Percentiles rank a stretch among this genome's conserved stretches.
These are phyloP conservation scores for Pythium utonaiense DNA, from an alignment of 352 stramenopile species.

Conservation along the genomic window DNA sequence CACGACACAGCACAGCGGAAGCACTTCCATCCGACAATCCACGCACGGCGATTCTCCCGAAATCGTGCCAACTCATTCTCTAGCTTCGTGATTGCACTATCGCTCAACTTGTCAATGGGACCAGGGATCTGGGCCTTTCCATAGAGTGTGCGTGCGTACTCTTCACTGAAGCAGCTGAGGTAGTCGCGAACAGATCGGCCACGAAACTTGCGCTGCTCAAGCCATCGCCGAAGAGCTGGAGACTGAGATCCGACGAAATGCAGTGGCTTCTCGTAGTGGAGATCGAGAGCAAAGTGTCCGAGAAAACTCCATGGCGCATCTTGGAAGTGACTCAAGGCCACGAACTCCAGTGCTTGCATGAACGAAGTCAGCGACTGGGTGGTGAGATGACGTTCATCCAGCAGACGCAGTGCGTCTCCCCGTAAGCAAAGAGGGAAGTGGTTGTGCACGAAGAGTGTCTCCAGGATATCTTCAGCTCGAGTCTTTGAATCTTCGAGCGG, in stretches of 20 bases:
- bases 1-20: constrained; percentile 56
- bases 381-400: constrained; percentile 44
- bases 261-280: constrained; percentile 26
- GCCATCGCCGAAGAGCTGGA: constrained; percentile 22
- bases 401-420: constrained; percentile 41
- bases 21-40: constrained; percentile 63
- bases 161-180: constrained; percentile 34
- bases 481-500: constrained; percentile 71
- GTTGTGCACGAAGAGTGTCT: constrained; percentile 61
- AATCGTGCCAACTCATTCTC: constrained; percentile 32
- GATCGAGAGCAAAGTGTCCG: constrained; percentile 34
- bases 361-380: constrained; percentile 70
- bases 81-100: constrained; percentile 33
- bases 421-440: constrained; percentile 54
- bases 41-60: constrained; percentile 27
- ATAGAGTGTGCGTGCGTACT: constrained; percentile 8
- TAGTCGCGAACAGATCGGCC: constrained; percentile 22
- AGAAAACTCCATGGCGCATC: constrained; percentile 56
- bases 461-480: constrained; percentile 70
- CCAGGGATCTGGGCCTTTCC: background rate
- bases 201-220: constrained; percentile 9
- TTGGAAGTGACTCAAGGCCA: constrained; percentile 64
- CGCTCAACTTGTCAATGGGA: background rate
- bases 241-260: constrained; percentile 12
- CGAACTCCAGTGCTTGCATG: constrained; percentile 52